These are phyloP conservation scores for Candida silvicultrix DNA, from an alignment of 805 yeast genomes.

Conservation along the genomic window DNA sequence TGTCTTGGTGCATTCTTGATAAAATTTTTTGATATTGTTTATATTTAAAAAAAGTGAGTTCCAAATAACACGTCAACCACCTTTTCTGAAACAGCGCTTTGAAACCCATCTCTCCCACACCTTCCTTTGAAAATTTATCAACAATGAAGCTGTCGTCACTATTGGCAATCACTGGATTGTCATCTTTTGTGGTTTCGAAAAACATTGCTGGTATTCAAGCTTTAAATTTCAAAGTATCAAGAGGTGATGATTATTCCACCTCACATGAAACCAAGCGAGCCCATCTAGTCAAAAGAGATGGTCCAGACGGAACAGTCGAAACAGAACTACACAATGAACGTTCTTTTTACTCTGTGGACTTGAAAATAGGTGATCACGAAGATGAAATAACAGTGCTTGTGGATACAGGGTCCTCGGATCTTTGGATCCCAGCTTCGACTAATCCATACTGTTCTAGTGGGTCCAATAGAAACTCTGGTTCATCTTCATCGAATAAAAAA, in stretches of 20 bases:
- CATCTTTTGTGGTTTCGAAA: neutral
- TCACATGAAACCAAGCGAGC: neutral
- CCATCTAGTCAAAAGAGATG: slow-evolving; percentile 10
- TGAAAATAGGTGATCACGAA: slow-evolving; percentile 50
- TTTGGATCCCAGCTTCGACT: slow-evolving; percentile 51
- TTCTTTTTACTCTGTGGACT: slow-evolving; percentile 38
- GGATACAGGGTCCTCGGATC: slow-evolving; percentile 77
- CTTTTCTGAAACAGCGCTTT: too few species aligned
- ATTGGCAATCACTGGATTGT: neutral
- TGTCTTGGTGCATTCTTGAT: neutral
- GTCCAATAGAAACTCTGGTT: neutral
- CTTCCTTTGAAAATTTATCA: too few species aligned
- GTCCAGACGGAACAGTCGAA: slow-evolving; percentile 22
- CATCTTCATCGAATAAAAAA: neutral
- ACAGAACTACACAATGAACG: slow-evolving; percentile 31
- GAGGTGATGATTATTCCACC: slow-evolving; percentile 1
- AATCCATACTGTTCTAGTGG: slow-evolving; percentile 38
- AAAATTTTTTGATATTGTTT: too few species aligned
- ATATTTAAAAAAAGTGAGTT: too few species aligned
- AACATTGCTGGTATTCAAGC: slow-evolving; percentile 2
- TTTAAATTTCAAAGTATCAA: slow-evolving; percentile 1
- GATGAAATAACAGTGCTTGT: slow-evolving; percentile 49
- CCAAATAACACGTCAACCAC: too few species aligned
- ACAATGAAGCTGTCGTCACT: neutral
- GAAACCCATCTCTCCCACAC: too few species aligned